Percentiles rank a stretch among this genome's conserved stretches.
Evolutionary conservation across 1,284 basidiomycete species (phyloP).

Genomic region (Papiliotrema flavescens): DNA sequence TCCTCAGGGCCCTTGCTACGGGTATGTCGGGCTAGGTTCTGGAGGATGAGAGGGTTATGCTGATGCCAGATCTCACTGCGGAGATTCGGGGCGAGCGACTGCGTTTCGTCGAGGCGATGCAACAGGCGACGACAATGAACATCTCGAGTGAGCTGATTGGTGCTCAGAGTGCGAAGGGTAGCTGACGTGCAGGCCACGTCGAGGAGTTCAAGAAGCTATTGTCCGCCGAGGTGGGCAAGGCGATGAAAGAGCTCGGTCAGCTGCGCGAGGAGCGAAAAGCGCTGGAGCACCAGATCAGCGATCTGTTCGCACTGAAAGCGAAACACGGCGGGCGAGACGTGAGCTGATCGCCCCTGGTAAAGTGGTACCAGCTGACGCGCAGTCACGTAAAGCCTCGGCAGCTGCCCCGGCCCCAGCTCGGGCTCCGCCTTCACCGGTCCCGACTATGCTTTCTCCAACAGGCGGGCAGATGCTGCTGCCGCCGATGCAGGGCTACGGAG

Average conservation of each 20-base stretch:
- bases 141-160: slow-evolving; percentile 61
- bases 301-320: slow-evolving; percentile 46
- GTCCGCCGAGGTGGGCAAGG: slow-evolving; percentile 52
- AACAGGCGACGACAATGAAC: slow-evolving; percentile 79
- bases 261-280: slow-evolving; percentile 67
- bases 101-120: slow-evolving; percentile 84
- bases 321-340: slow-evolving; percentile 31
- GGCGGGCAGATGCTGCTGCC: not conserved
- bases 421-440: not conserved
- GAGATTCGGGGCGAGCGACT: slow-evolving; percentile 79
- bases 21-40: slow-evolving; percentile 51
- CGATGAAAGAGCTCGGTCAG: slow-evolving; percentile 69
- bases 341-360: not conserved
- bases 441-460: not conserved
- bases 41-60: not conserved
- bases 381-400: not conserved
- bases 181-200: slow-evolving; percentile 60
- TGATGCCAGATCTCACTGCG: slow-evolving; percentile 58
- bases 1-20: slow-evolving; percentile 61
- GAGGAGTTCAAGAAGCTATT: slow-evolving; percentile 56
- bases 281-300: slow-evolving; percentile 58
- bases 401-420: not conserved
- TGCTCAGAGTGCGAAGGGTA: not conserved
- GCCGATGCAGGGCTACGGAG: not conserved
- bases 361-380: not conserved